These are phyloP conservation scores for Xylariaceae sp. DNA, from an alignment of 2,329 filamentous ascomycete genomes.

Conservation along the genomic window DNA sequence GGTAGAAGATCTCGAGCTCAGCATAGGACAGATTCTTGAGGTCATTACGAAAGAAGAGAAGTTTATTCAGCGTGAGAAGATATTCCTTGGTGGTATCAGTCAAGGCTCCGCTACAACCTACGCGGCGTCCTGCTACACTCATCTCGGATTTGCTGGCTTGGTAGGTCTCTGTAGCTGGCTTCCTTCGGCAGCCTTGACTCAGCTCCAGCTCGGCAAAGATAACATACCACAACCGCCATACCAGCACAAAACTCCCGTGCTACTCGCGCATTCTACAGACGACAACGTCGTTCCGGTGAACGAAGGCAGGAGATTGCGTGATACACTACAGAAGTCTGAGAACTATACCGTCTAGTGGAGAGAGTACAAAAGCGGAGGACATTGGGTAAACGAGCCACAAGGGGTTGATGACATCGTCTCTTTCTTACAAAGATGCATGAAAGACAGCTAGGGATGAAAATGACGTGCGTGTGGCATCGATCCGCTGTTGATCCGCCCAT, in stretches of 20 bases:
- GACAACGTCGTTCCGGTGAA: constrained; percentile 27
- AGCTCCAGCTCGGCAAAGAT: background rate
- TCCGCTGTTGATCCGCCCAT: too few species aligned
- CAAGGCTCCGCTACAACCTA: constrained; percentile 30
- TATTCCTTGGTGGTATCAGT: constrained; percentile 32
- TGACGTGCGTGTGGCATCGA: too few species aligned
- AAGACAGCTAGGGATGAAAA: too few species aligned
- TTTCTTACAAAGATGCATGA: constrained; percentile 11
- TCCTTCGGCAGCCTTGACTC: constrained; percentile 10
- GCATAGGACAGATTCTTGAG: constrained; percentile 16
- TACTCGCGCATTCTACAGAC: constrained; percentile 28
- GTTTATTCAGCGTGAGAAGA: constrained; percentile 18
- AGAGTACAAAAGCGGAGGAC: constrained; percentile 26
- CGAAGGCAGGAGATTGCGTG: constrained; percentile 22
- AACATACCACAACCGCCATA: background rate
- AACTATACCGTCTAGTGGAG: constrained; percentile 22
- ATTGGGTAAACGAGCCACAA: constrained; percentile 22
- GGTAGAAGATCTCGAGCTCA: constrained; percentile 26
- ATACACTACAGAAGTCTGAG: constrained; percentile 15
- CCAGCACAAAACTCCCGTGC: constrained; percentile 18
- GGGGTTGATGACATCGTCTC: constrained; percentile 21
- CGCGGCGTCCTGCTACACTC: constrained; percentile 7
- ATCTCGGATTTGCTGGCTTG: constrained; percentile 24
- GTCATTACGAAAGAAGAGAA: constrained; percentile 23
- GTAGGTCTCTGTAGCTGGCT: constrained; percentile 30